A percentile compares a stretch with the other conserved stretches of the same genome.
These are phyloP conservation scores for Didymella lethalis DNA, from an alignment of 2,329 filamentous ascomycete genomes.

Conservation along the genomic window DNA sequence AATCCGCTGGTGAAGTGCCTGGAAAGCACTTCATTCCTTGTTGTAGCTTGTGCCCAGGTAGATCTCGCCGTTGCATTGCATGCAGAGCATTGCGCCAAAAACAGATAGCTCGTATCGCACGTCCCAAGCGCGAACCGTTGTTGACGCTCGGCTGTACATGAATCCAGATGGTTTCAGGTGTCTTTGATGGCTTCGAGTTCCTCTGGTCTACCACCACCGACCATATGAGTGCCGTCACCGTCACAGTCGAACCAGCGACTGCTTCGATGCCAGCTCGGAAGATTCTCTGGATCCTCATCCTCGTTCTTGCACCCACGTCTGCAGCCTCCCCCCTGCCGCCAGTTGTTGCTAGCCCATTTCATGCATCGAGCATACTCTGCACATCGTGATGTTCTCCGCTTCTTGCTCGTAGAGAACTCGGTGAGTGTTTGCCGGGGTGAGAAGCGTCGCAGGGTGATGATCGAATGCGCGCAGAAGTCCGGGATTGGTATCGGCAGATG, in stretches of 20 bases:
- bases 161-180: constrained; percentile 2
- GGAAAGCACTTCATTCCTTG: neutral
- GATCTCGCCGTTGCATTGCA: neutral
- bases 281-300: constrained; percentile 41
- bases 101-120: neutral
- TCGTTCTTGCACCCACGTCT: constrained; percentile 44
- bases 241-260: constrained; percentile 43
- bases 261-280: constrained; percentile 48
- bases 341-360: constrained; percentile 44
- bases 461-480: constrained; percentile 44
- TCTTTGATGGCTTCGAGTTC: constrained; percentile 22
- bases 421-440: constrained; percentile 35
- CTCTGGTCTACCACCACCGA: constrained; percentile 35
- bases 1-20: neutral
- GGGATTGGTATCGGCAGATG: constrained; percentile 36
- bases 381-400: constrained; percentile 31
- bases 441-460: constrained; percentile 42
- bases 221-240: constrained; percentile 41
- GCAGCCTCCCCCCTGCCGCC: constrained; percentile 44
- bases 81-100: neutral
- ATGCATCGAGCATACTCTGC: constrained; percentile 46
- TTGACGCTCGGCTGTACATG: neutral
- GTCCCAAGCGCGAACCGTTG: neutral
- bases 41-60: neutral
- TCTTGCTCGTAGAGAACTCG: constrained; percentile 35